A percentile compares a stretch with the other conserved stretches of the same genome.
phyloP scores from a whole-genome alignment of 2,329 filamentous ascomycete genomes.

The Bimuria novae-zelandiae region DNA sequence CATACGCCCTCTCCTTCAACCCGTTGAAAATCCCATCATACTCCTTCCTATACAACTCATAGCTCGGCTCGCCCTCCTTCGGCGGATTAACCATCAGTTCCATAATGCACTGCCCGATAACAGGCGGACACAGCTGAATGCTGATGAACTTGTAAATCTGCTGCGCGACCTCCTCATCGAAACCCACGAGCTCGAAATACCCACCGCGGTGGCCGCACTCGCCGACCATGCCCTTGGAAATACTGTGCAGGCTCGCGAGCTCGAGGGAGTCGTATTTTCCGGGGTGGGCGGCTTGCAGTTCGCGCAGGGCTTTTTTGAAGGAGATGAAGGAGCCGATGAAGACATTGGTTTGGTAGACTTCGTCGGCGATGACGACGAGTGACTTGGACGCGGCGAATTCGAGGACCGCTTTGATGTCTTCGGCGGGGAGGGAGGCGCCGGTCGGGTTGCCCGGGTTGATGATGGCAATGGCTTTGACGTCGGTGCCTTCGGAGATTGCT shows the following conservation, averaged over 20 bases:
- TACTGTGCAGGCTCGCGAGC: constrained; percentile 87
- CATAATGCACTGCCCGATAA: constrained; percentile 93
- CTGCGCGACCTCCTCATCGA: constrained; percentile 80
- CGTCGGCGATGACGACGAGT: constrained; percentile 90
- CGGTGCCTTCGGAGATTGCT: constrained; percentile 75
- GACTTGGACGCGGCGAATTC: constrained; percentile 83
- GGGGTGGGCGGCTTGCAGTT: constrained; percentile 70
- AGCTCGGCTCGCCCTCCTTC: constrained; percentile 78
- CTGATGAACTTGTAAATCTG: constrained; percentile 99
- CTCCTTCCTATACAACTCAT: constrained; percentile 81
- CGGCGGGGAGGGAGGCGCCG: constrained; percentile 78
- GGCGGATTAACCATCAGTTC: constrained; percentile 99
- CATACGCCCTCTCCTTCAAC: constrained; percentile 77
- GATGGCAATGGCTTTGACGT: constrained; percentile 90
- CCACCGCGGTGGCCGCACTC: constrained; percentile 97
- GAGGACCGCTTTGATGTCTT: constrained; percentile 82
- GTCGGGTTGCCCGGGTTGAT: constrained; percentile 99
- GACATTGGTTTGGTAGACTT: constrained; percentile 99
- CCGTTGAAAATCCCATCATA: constrained; percentile 82
- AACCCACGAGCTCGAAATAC: constrained; percentile 94
- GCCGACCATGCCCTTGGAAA: constrained; percentile 98
- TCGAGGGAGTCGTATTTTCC: constrained; percentile 84
- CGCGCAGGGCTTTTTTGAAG: constrained; percentile 87
- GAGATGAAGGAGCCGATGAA: constrained; percentile 93
- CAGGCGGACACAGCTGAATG: constrained; percentile 94